Evolutionary conservation across 495 filamentous ascomycete species (phyloP).

Genomic region (Penicillium robsamsonii): DNA sequence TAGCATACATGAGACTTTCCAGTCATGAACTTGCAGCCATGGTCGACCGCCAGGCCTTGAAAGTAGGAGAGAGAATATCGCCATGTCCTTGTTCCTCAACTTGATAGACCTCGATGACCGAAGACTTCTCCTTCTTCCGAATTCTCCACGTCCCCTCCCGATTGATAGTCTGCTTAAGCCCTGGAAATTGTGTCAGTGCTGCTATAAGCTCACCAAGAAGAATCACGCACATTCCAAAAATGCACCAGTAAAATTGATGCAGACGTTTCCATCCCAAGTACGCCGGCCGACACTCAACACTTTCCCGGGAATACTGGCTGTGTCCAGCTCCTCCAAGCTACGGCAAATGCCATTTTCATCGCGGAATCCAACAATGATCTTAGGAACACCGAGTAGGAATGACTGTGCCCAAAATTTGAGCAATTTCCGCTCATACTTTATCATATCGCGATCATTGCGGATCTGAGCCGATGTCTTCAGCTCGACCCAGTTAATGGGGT

Average conservation of each 20-base stretch:
- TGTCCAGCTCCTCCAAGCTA: conserved; percentile 73
- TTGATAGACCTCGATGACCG: conserved; percentile 66
- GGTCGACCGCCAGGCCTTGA: conserved; percentile 65
- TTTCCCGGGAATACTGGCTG: conserved; percentile 66
- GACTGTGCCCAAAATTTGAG: conserved; percentile 96
- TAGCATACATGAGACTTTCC: neutral
- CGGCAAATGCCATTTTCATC: conserved; percentile 68
- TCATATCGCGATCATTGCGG: conserved; percentile 57
- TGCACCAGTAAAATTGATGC: conserved; percentile 78
- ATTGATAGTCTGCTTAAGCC: conserved; percentile 62
- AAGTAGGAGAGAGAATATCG: conserved; percentile 71
- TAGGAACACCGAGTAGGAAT: conserved; percentile 88
- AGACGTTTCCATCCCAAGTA: conserved; percentile 84
- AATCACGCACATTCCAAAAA: conserved; percentile 68
- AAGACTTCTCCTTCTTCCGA: conserved; percentile 53
- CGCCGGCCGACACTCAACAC: conserved; percentile 62
- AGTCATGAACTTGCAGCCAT: neutral
- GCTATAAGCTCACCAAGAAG: conserved; percentile 1
- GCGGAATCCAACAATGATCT: conserved; percentile 87
- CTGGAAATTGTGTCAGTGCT: conserved; percentile 34
- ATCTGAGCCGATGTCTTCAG: conserved; percentile 85
- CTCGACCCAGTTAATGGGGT: conserved; percentile 86
- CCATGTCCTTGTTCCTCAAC: conserved; percentile 72
- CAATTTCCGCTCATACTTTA: conserved; percentile 83
- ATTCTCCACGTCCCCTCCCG: conserved; percentile 83